These are phyloP conservation scores for Botrytis squamosa DNA, from an alignment of 2,329 filamentous ascomycete species.

Conservation along the genomic window DNA sequence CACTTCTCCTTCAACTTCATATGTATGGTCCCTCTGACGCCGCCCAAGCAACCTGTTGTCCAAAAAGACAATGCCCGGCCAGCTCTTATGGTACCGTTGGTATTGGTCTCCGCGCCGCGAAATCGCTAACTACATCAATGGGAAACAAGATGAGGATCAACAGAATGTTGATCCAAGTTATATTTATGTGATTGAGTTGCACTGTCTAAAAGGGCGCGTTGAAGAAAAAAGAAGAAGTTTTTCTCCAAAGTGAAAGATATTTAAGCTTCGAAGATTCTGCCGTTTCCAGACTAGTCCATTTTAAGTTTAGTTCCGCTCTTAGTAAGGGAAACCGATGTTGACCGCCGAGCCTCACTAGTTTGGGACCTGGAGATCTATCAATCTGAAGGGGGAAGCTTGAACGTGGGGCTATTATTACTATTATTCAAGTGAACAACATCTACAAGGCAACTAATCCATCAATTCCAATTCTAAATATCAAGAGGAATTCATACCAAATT, in stretches of 20 bases:
- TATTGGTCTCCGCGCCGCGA: constrained; percentile 55
- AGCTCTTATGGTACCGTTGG: constrained; percentile 56
- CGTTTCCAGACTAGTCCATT: neutral
- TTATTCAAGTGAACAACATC: constrained; percentile 16
- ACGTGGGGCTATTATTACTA: constrained; percentile 31
- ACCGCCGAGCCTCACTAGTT: constrained; percentile 10
- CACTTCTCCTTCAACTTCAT: neutral
- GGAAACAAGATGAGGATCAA: constrained; percentile 52
- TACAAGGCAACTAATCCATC: neutral
- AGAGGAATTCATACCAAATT: neutral
- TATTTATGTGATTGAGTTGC: constrained; percentile 65
- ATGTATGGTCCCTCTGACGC: constrained; percentile 82
- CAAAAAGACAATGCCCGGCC: constrained; percentile 49
- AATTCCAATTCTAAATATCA: constrained; percentile 1
- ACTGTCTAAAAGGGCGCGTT: constrained; percentile 84
- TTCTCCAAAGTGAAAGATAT: constrained; percentile 13
- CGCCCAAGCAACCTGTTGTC: constrained; percentile 63
- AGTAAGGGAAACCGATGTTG: neutral
- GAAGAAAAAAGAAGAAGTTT: constrained; percentile 40
- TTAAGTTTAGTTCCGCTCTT: neutral
- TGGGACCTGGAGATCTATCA: constrained; percentile 16
- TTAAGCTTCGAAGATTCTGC: constrained; percentile 12
- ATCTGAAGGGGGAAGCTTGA: constrained; percentile 15
- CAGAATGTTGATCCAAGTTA: constrained; percentile 67
- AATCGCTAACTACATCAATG: constrained; percentile 65